Conservation (phyloP, 2,329 filamentous ascomycete species). For the Penicillium sp. region DNA sequence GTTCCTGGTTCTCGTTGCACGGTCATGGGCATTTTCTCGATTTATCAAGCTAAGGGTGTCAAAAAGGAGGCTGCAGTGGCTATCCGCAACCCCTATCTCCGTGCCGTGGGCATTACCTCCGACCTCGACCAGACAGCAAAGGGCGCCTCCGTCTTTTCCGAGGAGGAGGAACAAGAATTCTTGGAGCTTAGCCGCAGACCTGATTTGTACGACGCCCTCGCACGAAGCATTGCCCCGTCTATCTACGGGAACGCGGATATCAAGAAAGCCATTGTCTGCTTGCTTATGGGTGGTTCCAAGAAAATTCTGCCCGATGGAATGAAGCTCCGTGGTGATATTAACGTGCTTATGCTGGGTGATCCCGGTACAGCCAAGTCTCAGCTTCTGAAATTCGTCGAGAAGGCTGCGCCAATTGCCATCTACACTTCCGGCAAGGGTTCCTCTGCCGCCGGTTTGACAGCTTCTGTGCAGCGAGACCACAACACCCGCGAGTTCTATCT, state of each 20-base stretch:
- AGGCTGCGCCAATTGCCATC: conserved; percentile 91
- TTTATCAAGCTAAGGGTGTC: conserved; percentile 87
- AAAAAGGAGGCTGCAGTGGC: conserved; percentile 84
- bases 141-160: conserved; percentile 76
- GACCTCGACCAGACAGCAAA: conserved; percentile 87
- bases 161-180: conserved; percentile 97
- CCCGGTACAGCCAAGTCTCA: conserved; percentile 98
- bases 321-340: conserved; percentile 96
- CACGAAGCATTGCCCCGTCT: conserved; percentile 89
- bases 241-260: conserved; percentile 97
- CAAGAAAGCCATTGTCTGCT: conserved; percentile 93
- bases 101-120: conserved; percentile 86
- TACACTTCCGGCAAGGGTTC: conserved; percentile 99
- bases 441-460: conserved; percentile 93
- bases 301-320: conserved; percentile 97
- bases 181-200: conserved; percentile 82
- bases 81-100: conserved; percentile 89
- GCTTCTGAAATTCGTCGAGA: conserved; percentile 93
- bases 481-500: conserved; percentile 94
- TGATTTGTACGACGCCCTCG: conserved; percentile 87
- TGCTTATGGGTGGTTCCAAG: conserved; percentile 91
- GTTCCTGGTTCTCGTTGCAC: conserved; percentile 93
- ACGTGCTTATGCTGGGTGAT: conserved; percentile 92
- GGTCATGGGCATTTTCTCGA: conserved; percentile 95
- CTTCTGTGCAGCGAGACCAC: conserved; percentile 89